A percentile compares a stretch with the other conserved stretches of the same genome.
Conservation (phyloP, 306 rosid genomes). For the Potentilla sterilis region DNA sequence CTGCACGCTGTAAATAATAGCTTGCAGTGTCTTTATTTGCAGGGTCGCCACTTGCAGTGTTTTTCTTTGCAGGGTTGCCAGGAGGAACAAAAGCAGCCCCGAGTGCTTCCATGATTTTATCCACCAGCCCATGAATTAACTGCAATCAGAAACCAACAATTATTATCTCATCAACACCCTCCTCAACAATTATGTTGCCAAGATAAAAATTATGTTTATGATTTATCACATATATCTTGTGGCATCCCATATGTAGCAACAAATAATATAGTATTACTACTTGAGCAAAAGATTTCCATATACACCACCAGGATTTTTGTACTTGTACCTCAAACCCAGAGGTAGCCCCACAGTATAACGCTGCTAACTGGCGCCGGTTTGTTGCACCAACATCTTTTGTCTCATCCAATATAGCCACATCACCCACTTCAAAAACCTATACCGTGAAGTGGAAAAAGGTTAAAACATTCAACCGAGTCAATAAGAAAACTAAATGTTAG, state of each 20-base stretch:
- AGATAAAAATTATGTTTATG: not conserved
- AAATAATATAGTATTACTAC: not conserved
- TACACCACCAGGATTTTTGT: not conserved
- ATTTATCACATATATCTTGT: not conserved
- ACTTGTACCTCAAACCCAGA: conserved; percentile 88
- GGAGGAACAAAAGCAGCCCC: conserved; percentile 63
- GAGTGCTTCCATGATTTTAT: conserved; percentile 73
- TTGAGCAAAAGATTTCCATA: not conserved
- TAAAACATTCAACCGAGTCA: not conserved
- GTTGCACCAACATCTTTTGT: conserved; percentile 76
- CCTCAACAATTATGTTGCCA: not conserved
- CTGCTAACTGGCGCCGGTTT: conserved; percentile 77
- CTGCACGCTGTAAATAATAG: conserved; percentile 58
- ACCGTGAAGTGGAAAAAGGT: conserved; percentile 2
- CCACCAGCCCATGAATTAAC: conserved; percentile 94
- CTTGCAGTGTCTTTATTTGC: conserved; percentile 34
- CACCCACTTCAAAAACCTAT: conserved; percentile 96
- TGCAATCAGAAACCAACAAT: conserved; percentile 31
- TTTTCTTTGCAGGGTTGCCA: too few relatives aligned
- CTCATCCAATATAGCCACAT: conserved; percentile 62
- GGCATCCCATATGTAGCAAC: not conserved
- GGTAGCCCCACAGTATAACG: conserved; percentile 72
- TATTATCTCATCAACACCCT: not conserved
- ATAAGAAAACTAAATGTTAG: not conserved
- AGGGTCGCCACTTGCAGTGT: conserved; percentile 25